Evolutionary conservation across 139 green algal species (phyloP).

Genomic region (Zygnema circumcarinatum): DNA sequence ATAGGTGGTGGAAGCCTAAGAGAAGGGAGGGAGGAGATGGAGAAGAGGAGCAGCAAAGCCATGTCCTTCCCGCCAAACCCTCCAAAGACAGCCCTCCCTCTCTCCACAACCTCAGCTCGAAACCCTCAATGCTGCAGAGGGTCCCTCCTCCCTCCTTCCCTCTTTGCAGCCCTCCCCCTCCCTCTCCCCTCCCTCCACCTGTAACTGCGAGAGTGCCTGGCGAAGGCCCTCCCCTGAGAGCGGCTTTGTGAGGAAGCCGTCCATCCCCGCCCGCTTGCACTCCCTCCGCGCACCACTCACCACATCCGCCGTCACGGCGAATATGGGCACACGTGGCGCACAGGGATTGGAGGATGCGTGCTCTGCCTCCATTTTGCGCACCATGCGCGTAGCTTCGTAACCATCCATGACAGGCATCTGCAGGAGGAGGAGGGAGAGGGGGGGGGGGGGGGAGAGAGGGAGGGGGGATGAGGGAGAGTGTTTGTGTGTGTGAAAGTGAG

Average conservation of each 20-base stretch:
- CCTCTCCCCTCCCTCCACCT: too few relatives aligned
- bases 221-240: neutral
- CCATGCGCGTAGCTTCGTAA: constrained; percentile 44
- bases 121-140: too few relatives aligned
- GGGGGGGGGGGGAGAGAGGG: too few relatives aligned
- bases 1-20: too few relatives aligned
- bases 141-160: too few relatives aligned
- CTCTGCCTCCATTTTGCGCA: constrained; percentile 29
- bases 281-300: constrained; percentile 16
- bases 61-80: too few relatives aligned
- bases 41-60: too few relatives aligned
- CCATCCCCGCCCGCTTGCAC: constrained; percentile 48
- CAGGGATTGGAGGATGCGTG: constrained; percentile 60
- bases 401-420: constrained; percentile 58
- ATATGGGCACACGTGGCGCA: constrained; percentile 9
- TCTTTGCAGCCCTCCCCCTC: too few relatives aligned
- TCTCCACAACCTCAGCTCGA: too few relatives aligned
- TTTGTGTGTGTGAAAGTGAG: too few relatives aligned
- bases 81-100: too few relatives aligned
- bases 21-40: too few relatives aligned
- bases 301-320: constrained; percentile 48
- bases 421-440: neutral
- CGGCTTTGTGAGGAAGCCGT: constrained; percentile 49
- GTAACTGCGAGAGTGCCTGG: neutral
- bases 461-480: neutral